A percentile compares a stretch with the other conserved stretches of the same genome.
These are phyloP conservation scores for Isatis lusitanica DNA, from an alignment of 441 rosid species.

Conservation along the genomic window DNA sequence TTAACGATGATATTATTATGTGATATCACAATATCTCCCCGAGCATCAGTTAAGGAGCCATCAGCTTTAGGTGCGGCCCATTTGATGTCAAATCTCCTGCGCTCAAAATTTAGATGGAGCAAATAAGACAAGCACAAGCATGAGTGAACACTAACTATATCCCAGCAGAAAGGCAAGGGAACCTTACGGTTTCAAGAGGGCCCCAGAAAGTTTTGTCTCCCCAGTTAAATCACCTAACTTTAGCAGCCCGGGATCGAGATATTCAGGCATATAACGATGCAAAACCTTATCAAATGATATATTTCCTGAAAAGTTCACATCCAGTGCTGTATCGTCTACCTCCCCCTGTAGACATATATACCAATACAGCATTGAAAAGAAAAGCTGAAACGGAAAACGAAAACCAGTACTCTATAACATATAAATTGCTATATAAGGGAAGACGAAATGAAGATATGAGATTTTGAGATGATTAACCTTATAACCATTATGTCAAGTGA, in stretches of 20 bases:
- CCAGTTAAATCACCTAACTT: conserved; percentile 91
- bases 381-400: not conserved
- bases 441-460: not conserved
- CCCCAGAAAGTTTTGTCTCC: conserved; percentile 96
- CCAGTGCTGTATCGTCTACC: conserved; percentile 90
- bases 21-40: conserved; percentile 94
- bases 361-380: conserved; percentile 29
- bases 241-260: conserved; percentile 67
- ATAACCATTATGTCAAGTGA: not conserved
- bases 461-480: not conserved
- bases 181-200: conserved; percentile 92
- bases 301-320: conserved; percentile 94
- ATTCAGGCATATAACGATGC: conserved; percentile 72
- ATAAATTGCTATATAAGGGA: not conserved
- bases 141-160: conserved; percentile 1
- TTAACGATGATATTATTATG: conserved; percentile 79
- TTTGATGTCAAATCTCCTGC: conserved; percentile 96
- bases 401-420: not conserved
- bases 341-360: conserved; percentile 67
- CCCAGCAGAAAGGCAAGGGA: conserved; percentile 28
- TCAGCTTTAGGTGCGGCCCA: conserved; percentile 99
- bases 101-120: conserved; percentile 23
- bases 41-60: conserved; percentile 96
- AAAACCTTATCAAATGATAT: conserved; percentile 76
- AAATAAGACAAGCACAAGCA: conserved; percentile 20